Conservation (phyloP, 163 green algal species). For the Picocystis sp. region DNA sequence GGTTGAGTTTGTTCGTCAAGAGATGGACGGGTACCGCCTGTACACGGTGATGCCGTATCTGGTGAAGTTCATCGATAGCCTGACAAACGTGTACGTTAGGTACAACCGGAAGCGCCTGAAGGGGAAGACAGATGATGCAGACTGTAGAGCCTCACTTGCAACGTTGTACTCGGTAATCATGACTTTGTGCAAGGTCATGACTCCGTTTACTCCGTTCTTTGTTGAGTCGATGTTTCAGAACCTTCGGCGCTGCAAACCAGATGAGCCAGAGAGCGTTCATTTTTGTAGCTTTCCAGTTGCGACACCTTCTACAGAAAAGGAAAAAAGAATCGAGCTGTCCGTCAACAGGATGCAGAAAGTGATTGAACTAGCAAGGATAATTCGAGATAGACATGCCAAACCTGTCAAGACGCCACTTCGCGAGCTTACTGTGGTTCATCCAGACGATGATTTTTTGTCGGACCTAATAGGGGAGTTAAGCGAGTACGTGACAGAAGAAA, state of each 20-base stretch:
- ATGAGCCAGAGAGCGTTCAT: constrained; percentile 63
- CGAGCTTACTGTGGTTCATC: constrained; percentile 66
- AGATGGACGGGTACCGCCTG: constrained; percentile 52
- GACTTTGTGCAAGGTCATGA: constrained; percentile 75
- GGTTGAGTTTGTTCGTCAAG: constrained; percentile 54
- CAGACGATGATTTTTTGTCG: constrained; percentile 59
- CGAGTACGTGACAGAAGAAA: constrained; percentile 79
- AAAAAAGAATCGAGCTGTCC: constrained; percentile 54
- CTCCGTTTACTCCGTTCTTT: constrained; percentile 97
- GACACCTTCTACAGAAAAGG: constrained; percentile 17
- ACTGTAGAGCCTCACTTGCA: constrained; percentile 44
- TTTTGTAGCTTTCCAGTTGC: constrained; percentile 63
- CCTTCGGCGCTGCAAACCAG: constrained; percentile 42
- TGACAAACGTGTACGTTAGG: constrained; percentile 98
- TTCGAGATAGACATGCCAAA: constrained; percentile 57
- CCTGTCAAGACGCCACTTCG: constrained; percentile 66
- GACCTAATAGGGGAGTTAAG: constrained; percentile 50
- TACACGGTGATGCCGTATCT: constrained; percentile 73
- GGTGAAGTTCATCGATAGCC: constrained; percentile 84
- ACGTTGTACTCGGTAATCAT: constrained; percentile 82
- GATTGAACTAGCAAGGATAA: constrained; percentile 67
- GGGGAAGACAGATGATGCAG: constrained; percentile 36
- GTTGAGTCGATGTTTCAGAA: constrained; percentile 97
- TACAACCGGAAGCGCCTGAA: constrained; percentile 95
- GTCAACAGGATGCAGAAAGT: constrained; percentile 76